These are phyloP conservation scores for Colletotrichum tabaci DNA, from an alignment of 2,329 filamentous ascomycete species.

Conservation along the genomic window DNA sequence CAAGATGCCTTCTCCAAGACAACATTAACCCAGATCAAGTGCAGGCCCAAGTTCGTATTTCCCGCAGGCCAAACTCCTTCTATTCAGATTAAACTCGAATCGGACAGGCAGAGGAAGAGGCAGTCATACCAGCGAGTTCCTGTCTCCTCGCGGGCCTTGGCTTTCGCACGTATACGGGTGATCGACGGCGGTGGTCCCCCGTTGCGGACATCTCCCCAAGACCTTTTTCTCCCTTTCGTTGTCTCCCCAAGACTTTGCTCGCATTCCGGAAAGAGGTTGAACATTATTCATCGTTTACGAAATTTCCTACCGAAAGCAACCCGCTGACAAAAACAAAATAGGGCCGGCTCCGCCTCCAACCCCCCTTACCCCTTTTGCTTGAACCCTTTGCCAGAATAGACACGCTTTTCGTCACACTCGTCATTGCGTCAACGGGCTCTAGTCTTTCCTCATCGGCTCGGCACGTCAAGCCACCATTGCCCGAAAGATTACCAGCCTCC, in stretches of 20 bases:
- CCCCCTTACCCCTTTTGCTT: too few relatives aligned
- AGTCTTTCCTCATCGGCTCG: slow-evolving; percentile 16
- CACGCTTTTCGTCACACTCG: background rate
- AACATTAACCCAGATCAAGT: background rate
- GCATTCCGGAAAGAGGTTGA: slow-evolving; percentile 10
- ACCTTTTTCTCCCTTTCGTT: background rate
- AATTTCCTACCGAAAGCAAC: background rate
- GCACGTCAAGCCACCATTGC: slow-evolving; percentile 12
- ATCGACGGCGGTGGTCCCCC: slow-evolving; percentile 16
- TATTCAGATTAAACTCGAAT: background rate
- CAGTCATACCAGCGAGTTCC: too few relatives aligned
- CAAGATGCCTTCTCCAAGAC: background rate
- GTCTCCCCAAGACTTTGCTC: background rate
- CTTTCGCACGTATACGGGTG: slow-evolving; percentile 9
- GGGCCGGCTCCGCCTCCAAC: too few relatives aligned
- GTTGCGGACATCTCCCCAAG: slow-evolving; percentile 24
- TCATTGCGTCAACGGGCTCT: slow-evolving; percentile 23
- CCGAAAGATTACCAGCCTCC: background rate
- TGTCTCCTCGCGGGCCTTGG: background rate
- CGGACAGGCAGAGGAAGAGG: background rate
- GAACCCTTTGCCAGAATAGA: background rate
- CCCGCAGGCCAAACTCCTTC: background rate
- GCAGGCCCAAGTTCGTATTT: background rate
- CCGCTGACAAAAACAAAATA: background rate
- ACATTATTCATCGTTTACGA: background rate